These are phyloP conservation scores for Pleurotus platypus DNA, from an alignment of 768 basidiomycete species.

Conservation along the genomic window DNA sequence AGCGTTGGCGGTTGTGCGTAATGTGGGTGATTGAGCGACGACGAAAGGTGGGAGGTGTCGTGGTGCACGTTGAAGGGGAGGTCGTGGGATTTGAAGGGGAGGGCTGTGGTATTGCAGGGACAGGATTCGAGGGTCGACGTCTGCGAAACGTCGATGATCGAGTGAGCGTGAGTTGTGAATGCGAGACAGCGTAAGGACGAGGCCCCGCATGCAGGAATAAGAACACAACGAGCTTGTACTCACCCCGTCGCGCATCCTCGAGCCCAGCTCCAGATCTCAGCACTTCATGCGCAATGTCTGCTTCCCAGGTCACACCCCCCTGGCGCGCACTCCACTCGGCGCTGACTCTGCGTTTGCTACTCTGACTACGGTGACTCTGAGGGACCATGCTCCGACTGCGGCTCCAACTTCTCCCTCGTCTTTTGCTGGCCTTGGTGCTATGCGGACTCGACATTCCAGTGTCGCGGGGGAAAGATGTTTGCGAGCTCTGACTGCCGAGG, in stretches of 20 bases:
- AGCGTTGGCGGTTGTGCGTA: too few species aligned
- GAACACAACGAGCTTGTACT: neutral
- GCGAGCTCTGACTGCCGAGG: neutral
- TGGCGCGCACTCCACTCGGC: conserved; percentile 55
- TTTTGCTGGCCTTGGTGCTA: neutral
- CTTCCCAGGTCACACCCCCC: too few species aligned
- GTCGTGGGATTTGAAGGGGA: too few species aligned
- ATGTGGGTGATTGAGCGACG: too few species aligned
- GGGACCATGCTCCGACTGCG: neutral
- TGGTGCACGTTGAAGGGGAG: too few species aligned
- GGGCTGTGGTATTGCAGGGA: too few species aligned
- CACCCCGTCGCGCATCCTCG: neutral
- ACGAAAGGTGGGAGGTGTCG: too few species aligned
- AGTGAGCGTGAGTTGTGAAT: too few species aligned
- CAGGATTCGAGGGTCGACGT: too few species aligned
- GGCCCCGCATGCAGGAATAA: neutral
- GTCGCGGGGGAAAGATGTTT: neutral
- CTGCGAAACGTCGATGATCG: too few species aligned
- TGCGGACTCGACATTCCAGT: neutral
- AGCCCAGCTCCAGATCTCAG: conserved; percentile 22
- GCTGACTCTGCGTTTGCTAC: conserved; percentile 42
- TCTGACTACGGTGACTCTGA: conserved; percentile 17
- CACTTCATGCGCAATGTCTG: conserved; percentile 54
- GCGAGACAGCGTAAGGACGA: too few species aligned
- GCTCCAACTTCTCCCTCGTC: neutral